These are phyloP conservation scores for Draba incana DNA, from an alignment of 345 rosid genomes.

Conservation along the genomic window DNA sequence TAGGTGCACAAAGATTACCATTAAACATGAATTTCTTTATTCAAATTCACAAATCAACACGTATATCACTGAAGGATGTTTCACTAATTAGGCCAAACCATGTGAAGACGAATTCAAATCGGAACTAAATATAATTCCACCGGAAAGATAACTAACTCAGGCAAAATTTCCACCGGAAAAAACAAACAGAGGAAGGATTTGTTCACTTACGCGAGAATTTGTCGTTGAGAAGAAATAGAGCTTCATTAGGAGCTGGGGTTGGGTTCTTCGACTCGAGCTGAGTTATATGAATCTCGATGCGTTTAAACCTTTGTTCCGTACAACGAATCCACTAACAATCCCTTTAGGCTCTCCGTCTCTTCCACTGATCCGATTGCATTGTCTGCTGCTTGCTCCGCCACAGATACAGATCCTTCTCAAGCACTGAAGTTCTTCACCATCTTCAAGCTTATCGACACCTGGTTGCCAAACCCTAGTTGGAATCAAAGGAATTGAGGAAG, in stretches of 20 bases:
- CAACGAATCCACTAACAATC: constrained; percentile 58
- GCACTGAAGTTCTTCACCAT: constrained; percentile 95
- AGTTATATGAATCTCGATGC: constrained; percentile 78
- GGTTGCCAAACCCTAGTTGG: constrained; percentile 95
- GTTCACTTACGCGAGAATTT: constrained; percentile 82
- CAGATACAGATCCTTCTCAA: constrained; percentile 33
- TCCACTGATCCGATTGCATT: constrained; percentile 46
- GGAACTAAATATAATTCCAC: too few relatives aligned
- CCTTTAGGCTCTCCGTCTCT: constrained; percentile 68
- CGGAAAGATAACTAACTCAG: too few relatives aligned
- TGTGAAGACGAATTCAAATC: too few relatives aligned
- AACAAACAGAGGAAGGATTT: too few relatives aligned
- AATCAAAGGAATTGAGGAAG: constrained; percentile 55
- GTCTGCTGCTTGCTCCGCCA: constrained; percentile 45
- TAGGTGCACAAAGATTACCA: constrained; percentile 57
- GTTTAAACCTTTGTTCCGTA: constrained; percentile 78
- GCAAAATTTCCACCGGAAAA: too few relatives aligned
- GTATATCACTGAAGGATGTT: too few relatives aligned
- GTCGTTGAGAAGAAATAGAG: constrained; percentile 75
- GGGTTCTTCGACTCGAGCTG: constrained; percentile 91
- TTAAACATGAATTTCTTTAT: too few relatives aligned
- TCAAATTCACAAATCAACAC: too few relatives aligned
- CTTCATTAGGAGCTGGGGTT: constrained; percentile 80
- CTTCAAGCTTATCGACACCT: constrained; percentile 93
- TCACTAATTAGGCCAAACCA: too few relatives aligned